These are phyloP conservation scores for Lanmaoa pseudosensibilis DNA, from an alignment of 768 basidiomycete species.

Conservation along the genomic window DNA sequence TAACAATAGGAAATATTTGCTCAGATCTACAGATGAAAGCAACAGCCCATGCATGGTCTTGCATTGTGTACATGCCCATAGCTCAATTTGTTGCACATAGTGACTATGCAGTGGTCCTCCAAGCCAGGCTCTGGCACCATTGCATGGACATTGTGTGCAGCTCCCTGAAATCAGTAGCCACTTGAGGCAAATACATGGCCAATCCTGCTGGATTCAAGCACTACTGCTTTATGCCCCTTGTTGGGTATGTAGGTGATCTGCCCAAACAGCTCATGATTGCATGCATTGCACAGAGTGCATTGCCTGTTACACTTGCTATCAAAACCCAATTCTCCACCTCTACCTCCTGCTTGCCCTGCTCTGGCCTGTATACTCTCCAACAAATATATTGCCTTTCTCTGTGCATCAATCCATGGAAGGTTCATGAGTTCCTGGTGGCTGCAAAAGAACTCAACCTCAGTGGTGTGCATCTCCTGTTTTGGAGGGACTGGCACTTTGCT, in stretches of 20 bases:
- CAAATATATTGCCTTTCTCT: not conserved
- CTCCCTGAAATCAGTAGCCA: conserved; percentile 31
- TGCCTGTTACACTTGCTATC: conserved; percentile 12
- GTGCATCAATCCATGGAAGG: conserved; percentile 18
- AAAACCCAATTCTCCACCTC: conserved; percentile 10
- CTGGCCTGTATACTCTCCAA: conserved; percentile 1
- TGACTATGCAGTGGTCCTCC: no score
- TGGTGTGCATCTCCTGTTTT: conserved; percentile 33
- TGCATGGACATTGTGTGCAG: conserved; percentile 19
- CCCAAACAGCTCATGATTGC: no score
- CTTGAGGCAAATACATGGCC: conserved; percentile 28
- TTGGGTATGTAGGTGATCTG: not conserved
- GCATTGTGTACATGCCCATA: no score
- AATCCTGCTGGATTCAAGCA: conserved; percentile 16
- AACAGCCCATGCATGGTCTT: not conserved
- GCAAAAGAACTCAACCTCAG: conserved; percentile 12
- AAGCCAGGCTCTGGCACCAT: no score
- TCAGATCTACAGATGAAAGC: not conserved
- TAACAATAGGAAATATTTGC: conserved; percentile 33
- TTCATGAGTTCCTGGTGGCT: conserved; percentile 24
- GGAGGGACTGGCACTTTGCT: conserved; percentile 35
- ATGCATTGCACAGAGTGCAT: no score
- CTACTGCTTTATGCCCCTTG: conserved; percentile 12
- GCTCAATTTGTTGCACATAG: no score
- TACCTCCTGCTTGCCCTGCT: not conserved